Evolutionary conservation across 306 rosid species (phyloP), one percentile per base, ranked within the genome.

Genomic region (Spatholobus suberectus): DNA sequence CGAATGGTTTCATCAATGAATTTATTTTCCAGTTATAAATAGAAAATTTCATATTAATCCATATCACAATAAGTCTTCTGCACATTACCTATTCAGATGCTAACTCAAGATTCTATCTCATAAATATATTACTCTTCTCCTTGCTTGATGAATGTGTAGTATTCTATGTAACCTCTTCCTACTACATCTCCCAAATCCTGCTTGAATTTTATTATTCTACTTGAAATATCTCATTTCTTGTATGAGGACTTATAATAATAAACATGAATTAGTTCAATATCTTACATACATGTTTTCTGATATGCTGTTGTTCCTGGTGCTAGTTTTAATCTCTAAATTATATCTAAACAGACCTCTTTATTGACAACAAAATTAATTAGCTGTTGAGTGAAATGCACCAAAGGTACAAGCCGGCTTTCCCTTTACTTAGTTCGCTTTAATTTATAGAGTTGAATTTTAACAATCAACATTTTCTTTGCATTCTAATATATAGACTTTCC

Each of bases 141-240:
- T 3, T 46, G 2, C 8, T 63, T 10, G 41, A 44, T 3, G 59
- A 26, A 61, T 44, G 6, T 76, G 43, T 17, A 26, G 26, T 37
- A 59, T 18, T 63, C 49, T 32, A 49, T 46, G 46, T n/a, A 29
- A 29, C 46, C 37, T 47, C 73, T 34, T 23, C 58, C 27, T 4
- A 41, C 15, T 17, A 54, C 34, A 40, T 59, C 13, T 23, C 52
- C 14, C 14, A 1, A 18, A 11, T 46, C 37, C 62, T 32, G 4
- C 37, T 63, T 40, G 57, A 40, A 52, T 74, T 34, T 55, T 27
- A 43, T 26, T 76, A n/a, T 75, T 57, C 67, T 14, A 24, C 80
- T 20, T 18, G 47, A 77, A 75, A 38, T 58, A 59, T 27, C 73
- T 65, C 37, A 43, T 70, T 70, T 70, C 57, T 44, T 43, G 13